These are phyloP conservation scores for Citropsis articulata DNA, from an alignment of 345 rosid genomes.

Conservation along the genomic window DNA sequence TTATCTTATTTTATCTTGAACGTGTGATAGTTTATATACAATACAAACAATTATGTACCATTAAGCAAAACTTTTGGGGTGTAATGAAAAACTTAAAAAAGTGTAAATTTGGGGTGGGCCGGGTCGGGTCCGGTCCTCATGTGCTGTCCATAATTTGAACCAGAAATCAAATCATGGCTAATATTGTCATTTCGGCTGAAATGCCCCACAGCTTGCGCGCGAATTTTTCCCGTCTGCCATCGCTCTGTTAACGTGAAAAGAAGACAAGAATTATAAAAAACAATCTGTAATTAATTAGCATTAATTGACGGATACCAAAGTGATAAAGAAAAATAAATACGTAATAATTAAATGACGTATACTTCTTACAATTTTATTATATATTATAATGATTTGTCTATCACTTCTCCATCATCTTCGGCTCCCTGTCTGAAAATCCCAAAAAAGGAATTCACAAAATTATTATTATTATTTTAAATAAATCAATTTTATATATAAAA, in stretches of 20 bases:
- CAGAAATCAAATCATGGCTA: not conserved
- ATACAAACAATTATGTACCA: no score
- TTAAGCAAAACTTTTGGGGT: no score
- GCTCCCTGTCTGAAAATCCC: not conserved
- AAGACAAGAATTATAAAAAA: no score
- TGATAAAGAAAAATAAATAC: not conserved
- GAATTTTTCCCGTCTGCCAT: not conserved
- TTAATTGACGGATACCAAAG: not conserved
- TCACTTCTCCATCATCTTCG: slow-evolving; percentile 6
- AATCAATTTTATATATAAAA: no score
- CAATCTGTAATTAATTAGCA: not conserved
- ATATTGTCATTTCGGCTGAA: not conserved
- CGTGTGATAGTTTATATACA: no score
- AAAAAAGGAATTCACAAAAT: not conserved
- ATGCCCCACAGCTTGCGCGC: slow-evolving; percentile 16
- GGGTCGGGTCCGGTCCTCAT: not conserved
- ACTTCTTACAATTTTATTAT: no score
- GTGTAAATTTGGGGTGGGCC: no score
- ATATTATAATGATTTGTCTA: not conserved
- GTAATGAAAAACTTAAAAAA: no score
- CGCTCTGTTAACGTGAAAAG: not conserved
- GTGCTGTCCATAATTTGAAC: not conserved
- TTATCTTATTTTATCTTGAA: no score
- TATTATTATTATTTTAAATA: no score
- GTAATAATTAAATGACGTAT: slow-evolving; percentile 2